A percentile compares a stretch with the other conserved stretches of the same genome.
phyloP scores from a whole-genome alignment of 73 alveolate genomes.

The Vitrella brassicaformis region DNA sequence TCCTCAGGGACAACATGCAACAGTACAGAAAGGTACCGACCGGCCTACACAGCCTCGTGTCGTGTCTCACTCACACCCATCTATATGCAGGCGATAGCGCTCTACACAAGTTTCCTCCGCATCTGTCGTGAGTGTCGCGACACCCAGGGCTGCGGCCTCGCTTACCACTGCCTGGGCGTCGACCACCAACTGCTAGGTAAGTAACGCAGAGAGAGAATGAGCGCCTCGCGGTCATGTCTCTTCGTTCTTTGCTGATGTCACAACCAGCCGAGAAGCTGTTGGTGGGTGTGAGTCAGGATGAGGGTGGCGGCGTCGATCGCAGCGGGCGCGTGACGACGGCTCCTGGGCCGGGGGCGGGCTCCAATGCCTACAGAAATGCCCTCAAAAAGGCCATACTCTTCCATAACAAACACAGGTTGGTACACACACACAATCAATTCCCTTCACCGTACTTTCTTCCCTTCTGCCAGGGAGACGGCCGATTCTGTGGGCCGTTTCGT shows the following conservation, averaged over 20 bases:
- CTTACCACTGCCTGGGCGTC: conserved; percentile 18
- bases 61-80: too few relatives aligned
- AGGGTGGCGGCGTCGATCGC: too few relatives aligned
- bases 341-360: too few relatives aligned
- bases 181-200: background rate
- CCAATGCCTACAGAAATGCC: too few relatives aligned
- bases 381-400: background rate
- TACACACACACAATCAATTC: too few relatives aligned
- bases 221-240: background rate
- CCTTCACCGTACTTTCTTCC: too few relatives aligned
- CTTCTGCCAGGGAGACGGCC: conserved; percentile 29
- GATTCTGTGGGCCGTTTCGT: conserved; percentile 23
- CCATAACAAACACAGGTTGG: conserved; percentile 30
- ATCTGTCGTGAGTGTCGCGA: background rate
- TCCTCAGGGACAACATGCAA: background rate
- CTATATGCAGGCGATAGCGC: background rate
- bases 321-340: too few relatives aligned
- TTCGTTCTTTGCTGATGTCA: background rate
- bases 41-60: too few relatives aligned
- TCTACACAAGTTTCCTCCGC: background rate
- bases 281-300: too few relatives aligned
- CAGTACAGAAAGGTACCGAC: background rate
- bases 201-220: background rate
- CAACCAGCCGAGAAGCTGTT: background rate
- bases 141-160: conserved; percentile 7